Evolutionary conservation across 2,329 filamentous ascomycete species (phyloP).

Genomic region (Lachnellula cervina): DNA sequence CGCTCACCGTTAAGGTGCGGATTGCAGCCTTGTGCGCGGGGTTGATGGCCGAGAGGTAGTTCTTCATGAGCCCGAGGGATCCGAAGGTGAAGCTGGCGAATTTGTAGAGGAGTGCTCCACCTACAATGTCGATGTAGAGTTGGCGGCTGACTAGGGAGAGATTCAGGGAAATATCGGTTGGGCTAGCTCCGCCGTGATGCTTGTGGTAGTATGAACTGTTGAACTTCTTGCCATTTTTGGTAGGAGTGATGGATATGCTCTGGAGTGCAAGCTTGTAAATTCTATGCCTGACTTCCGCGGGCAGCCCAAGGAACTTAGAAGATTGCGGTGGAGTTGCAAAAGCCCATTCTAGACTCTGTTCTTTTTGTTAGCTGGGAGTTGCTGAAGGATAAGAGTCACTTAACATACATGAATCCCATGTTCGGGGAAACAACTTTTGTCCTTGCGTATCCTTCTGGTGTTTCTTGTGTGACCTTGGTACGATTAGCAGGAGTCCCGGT

Average conservation of each 20-base stretch:
- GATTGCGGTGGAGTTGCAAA: constrained; percentile 5
- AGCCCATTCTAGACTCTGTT: constrained; percentile 10
- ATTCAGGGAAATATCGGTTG: background rate
- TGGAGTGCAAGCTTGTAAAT: constrained; percentile 6
- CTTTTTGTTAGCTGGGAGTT: background rate
- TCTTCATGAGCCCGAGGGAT: background rate
- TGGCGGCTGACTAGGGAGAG: constrained; percentile 11
- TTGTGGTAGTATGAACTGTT: too few species aligned
- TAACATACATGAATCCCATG: constrained; percentile 16
- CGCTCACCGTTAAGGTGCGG: background rate
- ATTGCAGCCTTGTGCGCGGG: constrained; percentile 5
- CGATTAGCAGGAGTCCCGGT: background rate
- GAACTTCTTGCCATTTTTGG: constrained; percentile 1
- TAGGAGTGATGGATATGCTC: background rate
- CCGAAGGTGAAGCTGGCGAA: constrained; percentile 1
- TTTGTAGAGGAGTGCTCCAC: constrained; percentile 9
- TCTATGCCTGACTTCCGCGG: constrained; percentile 5
- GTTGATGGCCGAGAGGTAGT: constrained; percentile 12
- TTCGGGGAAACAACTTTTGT: constrained; percentile 8
- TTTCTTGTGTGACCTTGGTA: background rate
- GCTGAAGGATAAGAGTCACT: background rate
- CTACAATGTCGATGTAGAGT: constrained; percentile 13
- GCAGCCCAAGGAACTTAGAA: constrained; percentile 1
- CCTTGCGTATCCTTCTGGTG: background rate
- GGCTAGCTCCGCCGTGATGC: background rate